These are phyloP conservation scores for Leccinum ochraceum DNA, from an alignment of 768 basidiomycete genomes.

Conservation along the genomic window DNA sequence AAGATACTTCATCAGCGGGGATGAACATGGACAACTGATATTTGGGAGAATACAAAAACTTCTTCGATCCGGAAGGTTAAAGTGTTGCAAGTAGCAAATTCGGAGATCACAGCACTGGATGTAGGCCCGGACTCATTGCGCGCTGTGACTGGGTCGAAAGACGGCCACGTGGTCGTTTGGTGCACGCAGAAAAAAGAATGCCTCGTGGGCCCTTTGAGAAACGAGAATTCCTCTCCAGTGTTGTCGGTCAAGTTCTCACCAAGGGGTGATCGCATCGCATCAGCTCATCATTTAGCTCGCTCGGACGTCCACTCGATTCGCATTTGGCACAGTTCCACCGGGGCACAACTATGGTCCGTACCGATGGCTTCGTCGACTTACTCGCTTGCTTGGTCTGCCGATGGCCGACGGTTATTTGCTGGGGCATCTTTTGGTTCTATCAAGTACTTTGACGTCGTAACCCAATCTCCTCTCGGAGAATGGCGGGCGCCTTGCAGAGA, in stretches of 20 bases:
- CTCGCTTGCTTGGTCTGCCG: conserved; percentile 20
- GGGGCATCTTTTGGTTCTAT: conserved; percentile 11
- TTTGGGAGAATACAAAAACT: not conserved
- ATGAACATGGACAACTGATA: not conserved
- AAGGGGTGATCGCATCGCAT: conserved; percentile 11
- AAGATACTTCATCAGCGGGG: not conserved
- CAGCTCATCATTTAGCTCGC: not conserved
- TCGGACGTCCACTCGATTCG: not conserved
- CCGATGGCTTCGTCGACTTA: not conserved
- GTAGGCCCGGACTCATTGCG: not conserved
- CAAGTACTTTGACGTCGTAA: conserved; percentile 11
- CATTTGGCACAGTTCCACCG: conserved; percentile 18
- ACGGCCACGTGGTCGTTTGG: not conserved
- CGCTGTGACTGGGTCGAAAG: not conserved
- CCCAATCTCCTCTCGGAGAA: not conserved
- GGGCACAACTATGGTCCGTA: conserved; percentile 4
- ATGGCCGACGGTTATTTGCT: conserved; percentile 15
- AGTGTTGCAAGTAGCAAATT: not conserved
- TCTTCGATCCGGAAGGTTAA: not conserved
- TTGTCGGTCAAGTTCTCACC: conserved; percentile 22
- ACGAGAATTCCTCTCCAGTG: conserved; percentile 3
- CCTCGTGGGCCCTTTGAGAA: conserved; percentile 3
- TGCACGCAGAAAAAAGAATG: not conserved
- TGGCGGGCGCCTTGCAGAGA: not conserved
- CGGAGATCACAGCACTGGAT: not conserved